Evolutionary conservation across 768 basidiomycete genomes (phyloP).

Genomic region (Mrakia hoshinonis): DNA sequence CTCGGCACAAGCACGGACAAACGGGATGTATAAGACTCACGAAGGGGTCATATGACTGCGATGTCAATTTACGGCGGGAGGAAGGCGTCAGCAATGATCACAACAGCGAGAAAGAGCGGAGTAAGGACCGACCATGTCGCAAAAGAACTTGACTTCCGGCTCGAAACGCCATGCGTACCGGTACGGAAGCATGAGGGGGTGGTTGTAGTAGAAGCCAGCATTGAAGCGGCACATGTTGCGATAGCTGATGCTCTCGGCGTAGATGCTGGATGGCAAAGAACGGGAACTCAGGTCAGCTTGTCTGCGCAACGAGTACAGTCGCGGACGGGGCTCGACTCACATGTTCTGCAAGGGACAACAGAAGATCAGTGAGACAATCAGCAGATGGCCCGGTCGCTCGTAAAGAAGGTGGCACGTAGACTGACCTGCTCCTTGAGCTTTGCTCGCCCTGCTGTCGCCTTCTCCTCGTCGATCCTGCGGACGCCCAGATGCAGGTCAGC

Average conservation of each 20-base stretch:
- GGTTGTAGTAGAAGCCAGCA: constrained; percentile 29
- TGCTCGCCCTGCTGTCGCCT: constrained; percentile 51
- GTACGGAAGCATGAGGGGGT: constrained; percentile 26
- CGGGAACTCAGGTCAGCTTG: background rate
- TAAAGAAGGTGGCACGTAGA: background rate
- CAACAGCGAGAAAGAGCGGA: too few relatives aligned
- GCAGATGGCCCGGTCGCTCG: background rate
- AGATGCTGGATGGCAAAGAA: constrained; percentile 31
- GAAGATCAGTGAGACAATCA: background rate
- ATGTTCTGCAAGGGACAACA: constrained; percentile 42
- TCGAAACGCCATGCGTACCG: constrained; percentile 28
- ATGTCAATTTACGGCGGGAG: too few relatives aligned
- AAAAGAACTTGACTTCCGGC: constrained; percentile 25
- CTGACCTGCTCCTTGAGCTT: constrained; percentile 46
- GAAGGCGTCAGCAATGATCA: too few relatives aligned
- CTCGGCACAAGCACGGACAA: too few relatives aligned
- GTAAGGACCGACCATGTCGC: background rate
- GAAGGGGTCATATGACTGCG: constrained; percentile 80
- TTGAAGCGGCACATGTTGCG: constrained; percentile 20
- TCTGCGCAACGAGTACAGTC: background rate
- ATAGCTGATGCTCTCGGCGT: constrained; percentile 51
- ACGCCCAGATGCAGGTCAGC: too few relatives aligned
- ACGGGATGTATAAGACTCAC: too few relatives aligned
- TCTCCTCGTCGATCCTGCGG: constrained; percentile 59
- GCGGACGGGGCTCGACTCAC: background rate